Evolutionary conservation across 768 basidiomycete species (phyloP), one percentile per base, ranked within the genome.

Genomic region (Postia placenta): DNA sequence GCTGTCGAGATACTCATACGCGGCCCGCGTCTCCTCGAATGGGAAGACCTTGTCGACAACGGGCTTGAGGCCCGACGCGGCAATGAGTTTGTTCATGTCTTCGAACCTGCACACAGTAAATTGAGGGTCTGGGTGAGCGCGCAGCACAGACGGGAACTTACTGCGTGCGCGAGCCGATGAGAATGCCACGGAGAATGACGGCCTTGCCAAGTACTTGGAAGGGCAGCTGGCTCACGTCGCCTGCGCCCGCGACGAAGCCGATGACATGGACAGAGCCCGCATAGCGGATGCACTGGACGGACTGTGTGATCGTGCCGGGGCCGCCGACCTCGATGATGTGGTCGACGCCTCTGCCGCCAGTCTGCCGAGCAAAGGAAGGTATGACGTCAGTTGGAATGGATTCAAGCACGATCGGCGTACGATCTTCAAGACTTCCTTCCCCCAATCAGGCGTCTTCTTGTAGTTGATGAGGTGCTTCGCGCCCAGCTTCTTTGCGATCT

Each of bases 381-480:
- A 14, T 19, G 45, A 37, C 51, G 43, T 44, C 19, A 30, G 4
- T 14, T 17, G 19, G 9, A 7, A 41, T 3, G 1, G 23, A 30
- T n/a, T n/a, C n/a, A n/a, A n/a, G n/a, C n/a, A n/a, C n/a, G n/a
- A 12, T 17, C 19, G 6, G 60, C 72, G 23, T 51, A 75, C 76
- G 17, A 82, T 63, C 49, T 65, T 61, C 26, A 69, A 50, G 1
- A 74, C 76, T 54, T 80, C 73, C 28, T 75, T 60, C 35, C 81
- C 77, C 83, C 83, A 86, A 36, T 81, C 61, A 2, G 76, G 74
- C 1, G 66, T 69, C 52, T 64, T 75, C 49, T 70, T 77, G 61
- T 85, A 86, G 67, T 85, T 83, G 66, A 86, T 80, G 17, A 76
- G 55, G 47, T 80, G 67, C 12, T 73, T 69, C 11, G 70, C 74